These are phyloP conservation scores for Tetracladium marchalianum DNA, from an alignment of 495 filamentous ascomycete genomes.

Conservation along the genomic window DNA sequence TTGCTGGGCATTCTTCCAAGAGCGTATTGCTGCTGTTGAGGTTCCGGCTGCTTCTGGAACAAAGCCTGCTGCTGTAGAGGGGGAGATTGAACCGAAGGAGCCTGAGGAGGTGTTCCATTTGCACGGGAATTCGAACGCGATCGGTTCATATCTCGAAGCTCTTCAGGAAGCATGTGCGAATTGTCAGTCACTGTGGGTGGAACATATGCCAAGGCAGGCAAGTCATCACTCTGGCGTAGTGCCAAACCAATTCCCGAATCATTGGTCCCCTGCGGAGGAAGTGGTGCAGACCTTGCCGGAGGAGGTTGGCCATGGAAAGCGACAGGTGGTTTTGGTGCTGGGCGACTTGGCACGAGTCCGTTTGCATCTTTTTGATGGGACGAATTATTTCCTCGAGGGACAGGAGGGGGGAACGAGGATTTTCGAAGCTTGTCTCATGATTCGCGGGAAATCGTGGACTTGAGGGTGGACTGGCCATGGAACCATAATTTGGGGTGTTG, in stretches of 20 bases:
- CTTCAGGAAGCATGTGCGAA: constrained; percentile 42
- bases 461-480: constrained; percentile 67
- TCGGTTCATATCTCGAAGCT: constrained; percentile 43
- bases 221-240: constrained; percentile 39
- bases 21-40: constrained; percentile 65
- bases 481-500: constrained; percentile 35
- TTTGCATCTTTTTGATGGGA: constrained; percentile 35
- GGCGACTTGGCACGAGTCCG: constrained; percentile 51
- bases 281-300: constrained; percentile 32
- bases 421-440: constrained; percentile 91
- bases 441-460: constrained; percentile 90
- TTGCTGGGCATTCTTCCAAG: constrained; percentile 55
- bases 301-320: constrained; percentile 10
- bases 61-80: constrained; percentile 18
- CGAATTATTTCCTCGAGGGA: constrained; percentile 51
- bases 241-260: constrained; percentile 44
- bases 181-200: constrained; percentile 31
- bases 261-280: constrained; percentile 33
- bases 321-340: constrained; percentile 54
- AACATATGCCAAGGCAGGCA: constrained; percentile 30
- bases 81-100: constrained; percentile 23
- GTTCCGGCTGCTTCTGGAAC: constrained; percentile 62
- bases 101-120: constrained; percentile 37
- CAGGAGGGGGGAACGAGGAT: constrained; percentile 88
- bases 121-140: constrained; percentile 41